Base-by-base conservation (phyloP, 305 asterid species). In the Fraxinus sp. region DNA sequence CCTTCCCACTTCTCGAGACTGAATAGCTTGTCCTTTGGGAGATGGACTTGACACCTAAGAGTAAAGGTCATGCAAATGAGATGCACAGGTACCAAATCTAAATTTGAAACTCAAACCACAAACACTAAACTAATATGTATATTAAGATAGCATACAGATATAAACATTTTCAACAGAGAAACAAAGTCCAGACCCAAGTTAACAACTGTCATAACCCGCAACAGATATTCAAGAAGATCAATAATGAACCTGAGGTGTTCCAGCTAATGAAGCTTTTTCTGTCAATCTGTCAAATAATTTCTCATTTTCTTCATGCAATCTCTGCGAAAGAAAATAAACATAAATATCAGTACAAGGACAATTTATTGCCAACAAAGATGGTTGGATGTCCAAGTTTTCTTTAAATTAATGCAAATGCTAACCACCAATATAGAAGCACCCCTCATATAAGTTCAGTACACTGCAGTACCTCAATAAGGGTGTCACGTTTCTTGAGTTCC, bases 261-360 rank as follows among this genome's bases (percentile, higher is more conserved):
- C 99, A 84, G 93, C 93, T 84, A 83, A 76, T 37, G 97, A 87
- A 57, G 95, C 92, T 89, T 95, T 97, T 86, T 93, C 99, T 9
- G 98, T 97, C 90, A 97, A 91, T 84, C 95, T 91, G 84, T 90
- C 99, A 80, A 97, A 97, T 90, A 97, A 91, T 87, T 93, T 95
- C 90, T 97, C 99, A 81, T 97, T 97, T 91, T 97, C 99, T 88
- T 93, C 98, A 88, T 97, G 99, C 89, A 97, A 91, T 87, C 95
- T 94, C 99, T 97, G 94, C 80, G 84, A 86, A 84, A 77, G 85
- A 41, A 76, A 71, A 83, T 55, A 71, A 64, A 59, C 11, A 77
- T 79, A 30, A 62, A 33, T 11, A 36, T 78, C 81, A 77, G 37
- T 46, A 71, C 46, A 83, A 79, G 32, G 64, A 75, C 66, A 66